Conservation (phyloP, 1,139 yeast genomes). For the Geotrichum phurueaensis region DNA sequence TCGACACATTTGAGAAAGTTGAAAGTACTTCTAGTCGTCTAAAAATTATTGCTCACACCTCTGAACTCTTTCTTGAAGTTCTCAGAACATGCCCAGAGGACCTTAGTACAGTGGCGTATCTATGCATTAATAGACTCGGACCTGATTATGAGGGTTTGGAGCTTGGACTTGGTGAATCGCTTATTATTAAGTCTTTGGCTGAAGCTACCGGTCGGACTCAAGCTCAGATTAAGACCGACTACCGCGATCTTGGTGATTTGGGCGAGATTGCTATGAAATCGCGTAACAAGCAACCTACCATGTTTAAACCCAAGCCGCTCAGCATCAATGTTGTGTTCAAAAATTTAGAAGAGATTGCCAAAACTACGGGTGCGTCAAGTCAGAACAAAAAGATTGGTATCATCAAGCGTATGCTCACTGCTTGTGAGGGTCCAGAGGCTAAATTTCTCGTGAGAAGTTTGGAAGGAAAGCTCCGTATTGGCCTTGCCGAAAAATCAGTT, state of each 20-base stretch:
- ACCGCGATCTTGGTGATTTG: slow-evolving; percentile 77
- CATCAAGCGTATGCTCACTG: slow-evolving; percentile 77
- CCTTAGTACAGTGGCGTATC: slow-evolving; percentile 65
- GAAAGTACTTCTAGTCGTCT: slow-evolving; percentile 77
- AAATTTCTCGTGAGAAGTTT: slow-evolving; percentile 82
- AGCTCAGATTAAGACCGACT: slow-evolving; percentile 65
- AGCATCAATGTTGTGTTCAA: slow-evolving; percentile 68
- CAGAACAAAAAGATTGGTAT: slow-evolving; percentile 70
- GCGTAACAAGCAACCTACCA: slow-evolving; percentile 77
- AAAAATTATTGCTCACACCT: slow-evolving; percentile 67
- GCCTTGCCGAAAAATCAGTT: slow-evolving; percentile 90
- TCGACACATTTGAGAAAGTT: slow-evolving; percentile 64
- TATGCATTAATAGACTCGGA: slow-evolving; percentile 81
- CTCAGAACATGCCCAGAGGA: slow-evolving; percentile 53
- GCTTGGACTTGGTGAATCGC: slow-evolving; percentile 84
- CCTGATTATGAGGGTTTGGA: slow-evolving; percentile 96
- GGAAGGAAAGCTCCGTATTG: slow-evolving; percentile 89
- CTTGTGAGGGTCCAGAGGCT: slow-evolving; percentile 85
- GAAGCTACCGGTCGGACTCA: slow-evolving; percentile 83
- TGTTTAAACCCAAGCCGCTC: slow-evolving; percentile 85
- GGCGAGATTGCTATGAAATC: slow-evolving; percentile 86
- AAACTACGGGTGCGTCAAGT: slow-evolving; percentile 74
- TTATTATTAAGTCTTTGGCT: slow-evolving; percentile 79
- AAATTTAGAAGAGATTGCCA: slow-evolving; percentile 71
- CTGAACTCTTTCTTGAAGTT: slow-evolving; percentile 63